A percentile compares a stretch with the other conserved stretches of the same genome.
Evolutionary conservation across 2,329 filamentous ascomycete species (phyloP).

Genomic region (Tolypocladium inflatum): DNA sequence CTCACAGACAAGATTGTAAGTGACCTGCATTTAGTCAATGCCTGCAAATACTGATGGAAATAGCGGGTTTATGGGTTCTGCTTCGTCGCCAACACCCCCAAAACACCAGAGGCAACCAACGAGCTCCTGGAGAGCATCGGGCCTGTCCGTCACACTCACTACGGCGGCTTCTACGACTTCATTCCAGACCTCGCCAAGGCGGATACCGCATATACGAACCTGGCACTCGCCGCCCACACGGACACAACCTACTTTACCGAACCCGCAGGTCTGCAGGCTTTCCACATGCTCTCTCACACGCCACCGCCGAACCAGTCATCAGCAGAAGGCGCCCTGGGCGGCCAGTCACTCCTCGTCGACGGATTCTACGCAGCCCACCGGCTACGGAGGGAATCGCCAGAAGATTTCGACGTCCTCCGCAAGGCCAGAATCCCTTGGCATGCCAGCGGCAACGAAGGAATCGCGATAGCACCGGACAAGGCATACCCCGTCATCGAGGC

Average conservation of each 20-base stretch:
- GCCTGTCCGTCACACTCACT: slow-evolving; percentile 84
- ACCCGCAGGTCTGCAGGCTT: slow-evolving; percentile 81
- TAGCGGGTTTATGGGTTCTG: slow-evolving; percentile 65
- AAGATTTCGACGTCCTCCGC: slow-evolving; percentile 49
- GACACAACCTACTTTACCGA: slow-evolving; percentile 96
- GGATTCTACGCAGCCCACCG: slow-evolving; percentile 64
- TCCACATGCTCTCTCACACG: slow-evolving; percentile 73
- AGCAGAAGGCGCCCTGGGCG: slow-evolving; percentile 42
- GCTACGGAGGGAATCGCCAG: slow-evolving; percentile 42
- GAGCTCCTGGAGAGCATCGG: slow-evolving; percentile 70
- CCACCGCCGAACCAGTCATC: slow-evolving; percentile 28
- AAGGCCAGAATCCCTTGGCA: slow-evolving; percentile 60
- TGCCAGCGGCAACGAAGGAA: slow-evolving; percentile 80
- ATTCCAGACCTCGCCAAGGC: slow-evolving; percentile 79
- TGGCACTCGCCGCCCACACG: slow-evolving; percentile 76
- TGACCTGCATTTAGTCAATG: not conserved
- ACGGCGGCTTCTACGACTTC: slow-evolving; percentile 75
- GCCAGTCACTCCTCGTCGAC: slow-evolving; percentile 75
- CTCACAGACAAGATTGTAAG: slow-evolving; percentile 58
- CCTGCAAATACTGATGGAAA: slow-evolving; percentile 4
- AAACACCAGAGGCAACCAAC: slow-evolving; percentile 60
- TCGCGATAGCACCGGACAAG: slow-evolving; percentile 64
- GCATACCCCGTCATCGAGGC: slow-evolving; percentile 65
- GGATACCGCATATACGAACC: slow-evolving; percentile 85
- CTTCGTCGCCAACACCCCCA: slow-evolving; percentile 63